Conservation (phyloP, 177 flowering plant genomes). For the Vitis hybrid region DNA sequence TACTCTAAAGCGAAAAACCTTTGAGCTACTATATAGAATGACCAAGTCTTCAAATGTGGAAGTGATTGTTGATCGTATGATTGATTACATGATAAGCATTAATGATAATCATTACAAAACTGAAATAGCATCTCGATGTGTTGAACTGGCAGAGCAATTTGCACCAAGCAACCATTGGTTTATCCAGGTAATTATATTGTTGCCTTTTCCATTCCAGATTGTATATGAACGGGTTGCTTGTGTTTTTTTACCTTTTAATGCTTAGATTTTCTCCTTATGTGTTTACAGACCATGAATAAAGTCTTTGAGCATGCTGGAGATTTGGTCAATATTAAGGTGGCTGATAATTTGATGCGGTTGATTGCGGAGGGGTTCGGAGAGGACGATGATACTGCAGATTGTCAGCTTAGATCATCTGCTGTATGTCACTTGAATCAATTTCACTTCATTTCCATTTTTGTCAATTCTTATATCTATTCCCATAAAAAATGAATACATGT, state of each 20-base stretch:
- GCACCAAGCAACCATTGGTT: constrained; percentile 99
- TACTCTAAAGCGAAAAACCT: constrained; percentile 94
- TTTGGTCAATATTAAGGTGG: constrained; percentile 87
- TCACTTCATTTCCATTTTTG: not conserved
- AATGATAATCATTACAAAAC: constrained; percentile 93
- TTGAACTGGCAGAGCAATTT: constrained; percentile 97
- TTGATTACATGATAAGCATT: constrained; percentile 94
- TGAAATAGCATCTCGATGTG: constrained; percentile 96
- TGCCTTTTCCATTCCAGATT: not conserved
- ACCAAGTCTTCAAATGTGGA: constrained; percentile 98
- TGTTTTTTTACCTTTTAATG: not conserved
- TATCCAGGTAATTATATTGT: constrained; percentile 55
- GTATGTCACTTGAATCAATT: constrained; percentile 45
- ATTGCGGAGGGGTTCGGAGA: constrained; percentile 99
- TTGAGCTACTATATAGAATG: constrained; percentile 93
- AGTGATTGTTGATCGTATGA: constrained; percentile 98
- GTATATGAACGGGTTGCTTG: not conserved
- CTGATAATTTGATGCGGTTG: constrained; percentile 93
- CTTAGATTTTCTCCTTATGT: constrained; percentile 12
- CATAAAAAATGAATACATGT: not conserved
- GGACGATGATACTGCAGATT: constrained; percentile 86
- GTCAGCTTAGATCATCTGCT: constrained; percentile 93
- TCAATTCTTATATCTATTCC: not conserved
- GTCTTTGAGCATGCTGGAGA: constrained; percentile 99
- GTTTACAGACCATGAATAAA: constrained; percentile 91